A percentile compares a stretch with the other conserved stretches of the same genome.
Evolutionary conservation across 2,329 filamentous ascomycete genomes (phyloP).

Genomic region (Drechslerella coelobrocha): DNA sequence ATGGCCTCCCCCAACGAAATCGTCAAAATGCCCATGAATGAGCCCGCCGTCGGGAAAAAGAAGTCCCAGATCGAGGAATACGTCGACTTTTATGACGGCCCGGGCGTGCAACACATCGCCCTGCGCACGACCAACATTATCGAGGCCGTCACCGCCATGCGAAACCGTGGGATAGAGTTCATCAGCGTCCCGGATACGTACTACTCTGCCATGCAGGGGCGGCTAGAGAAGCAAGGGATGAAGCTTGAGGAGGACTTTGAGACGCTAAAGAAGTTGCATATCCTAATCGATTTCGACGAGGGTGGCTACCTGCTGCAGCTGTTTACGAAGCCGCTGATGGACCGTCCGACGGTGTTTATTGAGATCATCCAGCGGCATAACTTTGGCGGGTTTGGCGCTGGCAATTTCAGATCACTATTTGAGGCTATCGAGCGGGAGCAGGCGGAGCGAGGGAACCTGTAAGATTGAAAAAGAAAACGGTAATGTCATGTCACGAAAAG

Average conservation of each 20-base stretch:
- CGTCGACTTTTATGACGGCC: constrained; percentile 85
- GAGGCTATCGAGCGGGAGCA: constrained; percentile 96
- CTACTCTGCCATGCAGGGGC: constrained; percentile 76
- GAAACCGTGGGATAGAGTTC: constrained; percentile 88
- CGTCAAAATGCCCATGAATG: constrained; percentile 99
- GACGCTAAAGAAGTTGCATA: constrained; percentile 76
- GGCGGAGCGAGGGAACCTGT: constrained; percentile 82
- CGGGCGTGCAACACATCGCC: constrained; percentile 93
- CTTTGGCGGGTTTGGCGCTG: constrained; percentile 90
- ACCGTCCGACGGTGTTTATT: constrained; percentile 91
- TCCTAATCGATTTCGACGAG: constrained; percentile 95
- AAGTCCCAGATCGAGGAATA: constrained; percentile 95
- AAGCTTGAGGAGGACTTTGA: constrained; percentile 79
- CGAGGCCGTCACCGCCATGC: constrained; percentile 74
- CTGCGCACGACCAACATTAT: constrained; percentile 83
- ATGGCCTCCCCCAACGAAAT: constrained; percentile 84
- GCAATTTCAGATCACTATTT: constrained; percentile 94
- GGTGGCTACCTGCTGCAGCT: constrained; percentile 77
- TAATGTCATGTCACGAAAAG: no score
- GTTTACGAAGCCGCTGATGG: constrained; percentile 78
- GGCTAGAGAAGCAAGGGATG: constrained; percentile 65
- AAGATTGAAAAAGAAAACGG: no score
- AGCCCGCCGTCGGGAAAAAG: constrained; percentile 87
- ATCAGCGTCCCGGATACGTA: constrained; percentile 88
- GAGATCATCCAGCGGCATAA: constrained; percentile 94